These are phyloP conservation scores for Gossypium laxum DNA, from an alignment of 441 rosid genomes.

Conservation along the genomic window DNA sequence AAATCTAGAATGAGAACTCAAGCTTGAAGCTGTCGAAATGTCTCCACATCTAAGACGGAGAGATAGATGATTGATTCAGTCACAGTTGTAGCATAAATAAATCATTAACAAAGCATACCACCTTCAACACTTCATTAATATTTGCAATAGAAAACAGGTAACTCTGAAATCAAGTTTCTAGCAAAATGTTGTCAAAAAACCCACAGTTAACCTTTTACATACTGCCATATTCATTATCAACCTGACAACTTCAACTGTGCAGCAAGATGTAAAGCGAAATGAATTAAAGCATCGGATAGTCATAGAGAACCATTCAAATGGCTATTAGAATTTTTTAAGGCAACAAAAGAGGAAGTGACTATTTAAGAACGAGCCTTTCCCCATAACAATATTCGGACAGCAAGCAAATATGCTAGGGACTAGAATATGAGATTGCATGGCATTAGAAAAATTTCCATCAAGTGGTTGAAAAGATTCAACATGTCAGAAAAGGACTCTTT, in stretches of 20 bases:
- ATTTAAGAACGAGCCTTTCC: neutral
- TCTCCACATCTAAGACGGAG: neutral
- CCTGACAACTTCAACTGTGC: neutral
- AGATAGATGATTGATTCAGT: slow-evolving; percentile 1
- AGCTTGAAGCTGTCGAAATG: neutral
- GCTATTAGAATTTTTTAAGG: neutral
- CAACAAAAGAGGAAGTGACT: neutral
- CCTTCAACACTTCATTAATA: neutral
- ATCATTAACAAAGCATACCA: neutral
- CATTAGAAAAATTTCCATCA: too few relatives aligned
- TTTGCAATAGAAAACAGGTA: neutral
- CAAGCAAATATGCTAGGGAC: neutral
- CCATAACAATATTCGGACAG: neutral
- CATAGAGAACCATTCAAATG: neutral
- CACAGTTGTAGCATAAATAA: neutral
- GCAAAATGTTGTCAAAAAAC: neutral
- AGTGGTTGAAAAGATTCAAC: too few relatives aligned
- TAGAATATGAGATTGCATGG: neutral
- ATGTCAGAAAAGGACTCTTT: too few relatives aligned
- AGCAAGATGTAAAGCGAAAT: neutral
- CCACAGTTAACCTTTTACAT: neutral
- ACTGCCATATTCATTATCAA: neutral
- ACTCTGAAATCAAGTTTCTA: neutral
- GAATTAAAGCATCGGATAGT: neutral
- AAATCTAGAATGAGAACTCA: slow-evolving; percentile 3